These are phyloP conservation scores for Kwoniella dendrophila DNA, from an alignment of 768 basidiomycete genomes.

Conservation along the genomic window DNA sequence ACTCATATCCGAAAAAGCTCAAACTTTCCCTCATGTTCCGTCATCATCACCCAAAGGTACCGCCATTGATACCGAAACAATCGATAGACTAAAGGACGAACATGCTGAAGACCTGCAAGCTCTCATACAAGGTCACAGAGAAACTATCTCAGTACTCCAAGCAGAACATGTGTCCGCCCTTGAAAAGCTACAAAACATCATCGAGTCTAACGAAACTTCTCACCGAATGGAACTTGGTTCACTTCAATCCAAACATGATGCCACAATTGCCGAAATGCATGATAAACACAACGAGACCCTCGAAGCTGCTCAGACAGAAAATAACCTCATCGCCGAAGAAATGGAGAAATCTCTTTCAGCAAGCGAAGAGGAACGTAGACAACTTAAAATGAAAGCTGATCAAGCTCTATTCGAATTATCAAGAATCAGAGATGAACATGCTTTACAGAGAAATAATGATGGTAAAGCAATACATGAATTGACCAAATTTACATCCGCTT, in stretches of 20 bases:
- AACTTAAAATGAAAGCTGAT: constrained; percentile 48
- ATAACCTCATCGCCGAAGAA: constrained; percentile 33
- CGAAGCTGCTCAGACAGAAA: constrained; percentile 19
- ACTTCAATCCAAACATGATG: constrained; percentile 16
- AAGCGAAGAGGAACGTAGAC: constrained; percentile 41
- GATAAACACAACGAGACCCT: constrained; percentile 21
- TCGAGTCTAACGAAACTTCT: constrained; percentile 4
- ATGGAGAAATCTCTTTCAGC: constrained; percentile 32
- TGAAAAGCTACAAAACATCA: constrained; percentile 9
- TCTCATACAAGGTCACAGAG: constrained; percentile 26
- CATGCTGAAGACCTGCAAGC: constrained; percentile 47
- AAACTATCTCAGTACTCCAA: constrained; percentile 23
- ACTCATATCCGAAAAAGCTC: constrained; percentile 24
- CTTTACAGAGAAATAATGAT: constrained; percentile 34
- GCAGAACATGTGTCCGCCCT: constrained; percentile 25
- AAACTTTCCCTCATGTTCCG: constrained; percentile 16
- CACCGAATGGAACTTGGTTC: constrained; percentile 10
- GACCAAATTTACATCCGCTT: not conserved
- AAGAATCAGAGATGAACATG: constrained; percentile 38
- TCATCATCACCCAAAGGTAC: not conserved
- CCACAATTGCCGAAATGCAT: constrained; percentile 11
- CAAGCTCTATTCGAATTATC: constrained; percentile 44
- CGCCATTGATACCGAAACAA: not conserved
- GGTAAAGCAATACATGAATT: constrained; percentile 32
- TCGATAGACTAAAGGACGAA: constrained; percentile 35